Conservation (phyloP, 2,329 filamentous ascomycete species). For the Polychaeton citri region DNA sequence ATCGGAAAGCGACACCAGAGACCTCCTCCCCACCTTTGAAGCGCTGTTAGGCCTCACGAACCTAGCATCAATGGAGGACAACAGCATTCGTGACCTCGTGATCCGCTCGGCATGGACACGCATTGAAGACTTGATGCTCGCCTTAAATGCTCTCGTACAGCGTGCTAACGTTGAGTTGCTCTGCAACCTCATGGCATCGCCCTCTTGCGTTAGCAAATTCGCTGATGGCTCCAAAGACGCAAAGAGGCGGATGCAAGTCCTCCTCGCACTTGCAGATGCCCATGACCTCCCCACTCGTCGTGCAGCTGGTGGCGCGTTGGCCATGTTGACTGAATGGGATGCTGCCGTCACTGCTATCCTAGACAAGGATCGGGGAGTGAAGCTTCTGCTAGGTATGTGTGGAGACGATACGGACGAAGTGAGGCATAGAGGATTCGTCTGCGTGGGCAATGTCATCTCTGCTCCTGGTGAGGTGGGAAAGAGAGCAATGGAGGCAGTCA, state of each 20-base stretch:
- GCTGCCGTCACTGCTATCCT: constrained; percentile 59
- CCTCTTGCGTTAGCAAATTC: constrained; percentile 54
- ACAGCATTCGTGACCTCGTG: constrained; percentile 51
- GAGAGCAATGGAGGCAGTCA: constrained; percentile 46
- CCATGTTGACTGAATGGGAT: constrained; percentile 69
- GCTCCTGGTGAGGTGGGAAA: constrained; percentile 53
- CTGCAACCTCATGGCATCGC: constrained; percentile 71
- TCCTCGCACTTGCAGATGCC: constrained; percentile 77
- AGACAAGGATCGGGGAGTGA: constrained; percentile 56
- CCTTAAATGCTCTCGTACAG: constrained; percentile 59
- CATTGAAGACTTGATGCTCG: constrained; percentile 73
- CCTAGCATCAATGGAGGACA: constrained; percentile 61
- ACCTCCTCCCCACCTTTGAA: constrained; percentile 83
- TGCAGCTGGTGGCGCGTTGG: constrained; percentile 78
- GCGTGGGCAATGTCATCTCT: constrained; percentile 49
- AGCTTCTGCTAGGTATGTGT: constrained; percentile 70
- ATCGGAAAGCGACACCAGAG: constrained; percentile 45
- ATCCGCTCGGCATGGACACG: constrained; percentile 60
- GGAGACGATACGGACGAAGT: constrained; percentile 54
- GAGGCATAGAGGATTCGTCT: constrained; percentile 57
- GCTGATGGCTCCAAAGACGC: constrained; percentile 55
- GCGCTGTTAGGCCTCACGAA: constrained; percentile 86
- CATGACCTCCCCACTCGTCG: constrained; percentile 67
- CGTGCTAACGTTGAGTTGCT: constrained; percentile 79
- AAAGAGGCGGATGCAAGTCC: constrained; percentile 61